Percentiles rank a stretch among this genome's conserved stretches.
Conservation (phyloP, 1,284 basidiomycete genomes). For the Caloboletus firmus region DNA sequence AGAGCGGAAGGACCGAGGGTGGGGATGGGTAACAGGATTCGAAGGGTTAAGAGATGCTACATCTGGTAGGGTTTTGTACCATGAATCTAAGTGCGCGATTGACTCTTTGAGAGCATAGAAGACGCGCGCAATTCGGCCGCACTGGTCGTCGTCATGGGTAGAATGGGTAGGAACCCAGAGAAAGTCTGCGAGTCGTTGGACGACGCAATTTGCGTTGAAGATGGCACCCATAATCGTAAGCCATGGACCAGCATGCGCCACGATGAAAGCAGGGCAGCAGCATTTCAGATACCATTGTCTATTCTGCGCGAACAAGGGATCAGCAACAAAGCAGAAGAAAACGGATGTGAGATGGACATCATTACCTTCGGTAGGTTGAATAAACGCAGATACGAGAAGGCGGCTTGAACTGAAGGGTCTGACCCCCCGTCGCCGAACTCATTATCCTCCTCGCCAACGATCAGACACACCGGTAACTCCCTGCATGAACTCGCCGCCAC, state of each 20-base stretch:
- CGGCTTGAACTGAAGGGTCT: conserved; percentile 17
- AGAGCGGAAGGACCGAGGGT: conserved; percentile 18
- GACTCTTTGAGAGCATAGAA: conserved; percentile 18
- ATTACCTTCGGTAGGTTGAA: conserved; percentile 2
- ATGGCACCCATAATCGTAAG: conserved; percentile 17
- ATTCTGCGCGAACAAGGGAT: neutral
- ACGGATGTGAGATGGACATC: too few species aligned
- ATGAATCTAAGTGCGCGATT: neutral
- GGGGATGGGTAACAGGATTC: neutral
- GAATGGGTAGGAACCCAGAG: conserved; percentile 19
- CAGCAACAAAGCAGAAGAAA: neutral
- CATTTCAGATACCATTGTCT: neutral
- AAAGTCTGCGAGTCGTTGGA: conserved; percentile 21
- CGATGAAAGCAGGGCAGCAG: conserved; percentile 8
- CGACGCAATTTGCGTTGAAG: neutral
- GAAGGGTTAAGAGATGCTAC: neutral
- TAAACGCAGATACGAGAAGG: conserved; percentile 8
- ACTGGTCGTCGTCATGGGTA: conserved; percentile 6
- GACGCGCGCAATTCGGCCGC: conserved; percentile 1
- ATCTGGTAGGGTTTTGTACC: conserved; percentile 10
- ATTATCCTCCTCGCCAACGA: conserved; percentile 9
- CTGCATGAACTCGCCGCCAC: neutral
- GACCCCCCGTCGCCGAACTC: conserved; percentile 5
- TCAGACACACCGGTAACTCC: neutral
- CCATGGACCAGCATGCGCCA: conserved; percentile 16